A percentile compares a stretch with the other conserved stretches of the same genome.
Evolutionary conservation across 331 rosid species (phyloP).

Genomic region (Malus hybrid): DNA sequence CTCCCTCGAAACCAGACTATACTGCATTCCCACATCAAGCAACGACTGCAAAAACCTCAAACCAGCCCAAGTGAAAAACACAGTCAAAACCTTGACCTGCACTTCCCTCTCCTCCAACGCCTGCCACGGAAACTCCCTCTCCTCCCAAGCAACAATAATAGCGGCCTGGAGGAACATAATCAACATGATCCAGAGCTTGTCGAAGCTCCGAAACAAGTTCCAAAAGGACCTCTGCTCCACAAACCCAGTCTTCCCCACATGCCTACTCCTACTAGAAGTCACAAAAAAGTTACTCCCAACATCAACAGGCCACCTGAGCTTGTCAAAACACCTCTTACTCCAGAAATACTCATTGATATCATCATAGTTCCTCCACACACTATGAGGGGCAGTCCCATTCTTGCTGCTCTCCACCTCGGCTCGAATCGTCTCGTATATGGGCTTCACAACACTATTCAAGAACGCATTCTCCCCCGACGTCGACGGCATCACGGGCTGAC

Average conservation of each 20-base stretch:
- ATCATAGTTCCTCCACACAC: conserved; percentile 93
- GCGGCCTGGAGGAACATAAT: conserved; percentile 82
- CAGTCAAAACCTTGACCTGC: conserved; percentile 62
- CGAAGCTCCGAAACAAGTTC: conserved; percentile 87
- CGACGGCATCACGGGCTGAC: conserved; percentile 84
- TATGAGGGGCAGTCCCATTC: conserved; percentile 86
- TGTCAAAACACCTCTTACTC: conserved; percentile 88
- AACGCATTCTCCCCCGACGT: conserved; percentile 70
- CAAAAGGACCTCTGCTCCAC: conserved; percentile 96
- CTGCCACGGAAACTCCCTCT: conserved; percentile 58
- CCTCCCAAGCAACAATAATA: conserved; percentile 85
- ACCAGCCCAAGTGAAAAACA: conserved; percentile 85
- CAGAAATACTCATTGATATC: conserved; percentile 95
- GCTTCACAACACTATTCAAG: conserved; percentile 61
- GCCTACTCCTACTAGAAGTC: conserved; percentile 46
- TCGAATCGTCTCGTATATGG: conserved; percentile 71
- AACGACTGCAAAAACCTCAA: conserved; percentile 73
- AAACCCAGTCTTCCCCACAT: conserved; percentile 94
- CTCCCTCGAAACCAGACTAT: conserved; percentile 81
- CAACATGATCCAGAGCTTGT: conserved; percentile 89
- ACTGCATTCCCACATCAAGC: conserved; percentile 82
- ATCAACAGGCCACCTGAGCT: conserved; percentile 89
- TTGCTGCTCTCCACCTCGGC: conserved; percentile 72
- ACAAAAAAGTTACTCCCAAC: conserved; percentile 75
- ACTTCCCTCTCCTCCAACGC: conserved; percentile 49